Evolutionary conservation across 768 basidiomycete genomes (phyloP), one percentile per base, ranked within the genome.

Genomic region (Suillus luteus): DNA sequence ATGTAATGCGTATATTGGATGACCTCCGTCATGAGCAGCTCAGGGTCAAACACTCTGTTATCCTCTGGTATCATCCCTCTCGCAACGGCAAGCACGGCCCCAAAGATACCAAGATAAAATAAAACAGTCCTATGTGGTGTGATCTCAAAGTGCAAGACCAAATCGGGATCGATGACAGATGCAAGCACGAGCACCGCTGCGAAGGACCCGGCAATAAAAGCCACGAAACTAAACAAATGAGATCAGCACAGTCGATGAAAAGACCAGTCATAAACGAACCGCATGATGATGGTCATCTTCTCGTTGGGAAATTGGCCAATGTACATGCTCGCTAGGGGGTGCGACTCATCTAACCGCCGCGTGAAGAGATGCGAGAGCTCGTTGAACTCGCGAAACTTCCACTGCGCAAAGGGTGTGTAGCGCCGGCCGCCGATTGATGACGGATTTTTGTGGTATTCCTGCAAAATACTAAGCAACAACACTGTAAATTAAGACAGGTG

Each of bases 351-450:
- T 55, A 99, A 80, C 59, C 97, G 83, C 55, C 93, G 83, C 41
- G 86, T 82, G 75, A 99, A 99, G 41, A 96, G 80, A 77, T 99
- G 97, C 0, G 95, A 92, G 10, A 99, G 81, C 71, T 99, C 97
- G 73, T 99, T 99, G 82, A 98, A 99, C 74, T 99, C 97, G 62
- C 97, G 85, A 73, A 99, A 99, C 73, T 98, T 99, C 97, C 97
- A 99, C 65, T 93, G 89, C 5, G 96, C 96, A 65, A 91, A 96
- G 0, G 89, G 91, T 0, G 97, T 99, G 71, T 99, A 99, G 62
- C 91, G 85, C 38, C 97, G 88, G 12, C 91, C 88, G 43, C 95
- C 92, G 57, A 99, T 94, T 1, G 94, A 89, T 0, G 97, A 98
- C 2, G 96, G 97, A 72, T 99, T 95, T 77, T 96, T 96, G 84